Evolutionary conservation across 169 alveolate species (phyloP).

Genomic region (Cyclospora cayetanensis): DNA sequence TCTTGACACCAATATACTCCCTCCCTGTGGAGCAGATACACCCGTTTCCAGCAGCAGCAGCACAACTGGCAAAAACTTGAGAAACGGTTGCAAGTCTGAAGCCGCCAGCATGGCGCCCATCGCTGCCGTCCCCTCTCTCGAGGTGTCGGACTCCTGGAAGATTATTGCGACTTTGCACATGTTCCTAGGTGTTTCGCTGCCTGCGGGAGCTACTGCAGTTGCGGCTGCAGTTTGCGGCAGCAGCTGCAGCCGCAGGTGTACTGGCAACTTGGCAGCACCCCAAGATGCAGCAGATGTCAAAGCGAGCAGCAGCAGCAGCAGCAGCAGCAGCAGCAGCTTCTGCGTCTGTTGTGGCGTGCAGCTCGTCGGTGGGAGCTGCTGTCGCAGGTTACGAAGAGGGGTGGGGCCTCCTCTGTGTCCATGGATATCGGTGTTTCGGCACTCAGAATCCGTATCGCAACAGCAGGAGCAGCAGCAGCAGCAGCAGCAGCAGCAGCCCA

Average conservation of each 20-base stretch:
- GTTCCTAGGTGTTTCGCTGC: background rate
- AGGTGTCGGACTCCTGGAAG: background rate
- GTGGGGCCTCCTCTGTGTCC: background rate
- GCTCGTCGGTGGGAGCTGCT: background rate
- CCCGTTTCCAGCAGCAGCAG: background rate
- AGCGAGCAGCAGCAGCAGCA: conserved; percentile 21
- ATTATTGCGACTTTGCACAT: background rate
- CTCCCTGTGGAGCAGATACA: background rate
- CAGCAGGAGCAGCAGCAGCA: conserved; percentile 23
- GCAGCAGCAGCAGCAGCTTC: conserved; percentile 7
- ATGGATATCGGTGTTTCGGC: background rate
- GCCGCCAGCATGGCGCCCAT: conserved; percentile 1
- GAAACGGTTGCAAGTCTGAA: background rate
- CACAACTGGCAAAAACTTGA: background rate
- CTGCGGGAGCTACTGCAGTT: background rate
- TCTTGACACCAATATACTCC: background rate
- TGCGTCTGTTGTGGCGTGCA: background rate
- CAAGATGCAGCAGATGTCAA: background rate
- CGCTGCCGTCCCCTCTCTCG: background rate
- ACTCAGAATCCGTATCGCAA: background rate
- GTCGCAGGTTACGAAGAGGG: background rate
- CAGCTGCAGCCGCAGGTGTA: background rate
- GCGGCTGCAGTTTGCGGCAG: conserved; percentile 13
- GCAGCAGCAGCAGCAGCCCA: background rate
- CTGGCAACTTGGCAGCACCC: background rate